Evolutionary conservation across 352 stramenopile species (phyloP).

Genomic region (Phytophthora fragariaefolia): DNA sequence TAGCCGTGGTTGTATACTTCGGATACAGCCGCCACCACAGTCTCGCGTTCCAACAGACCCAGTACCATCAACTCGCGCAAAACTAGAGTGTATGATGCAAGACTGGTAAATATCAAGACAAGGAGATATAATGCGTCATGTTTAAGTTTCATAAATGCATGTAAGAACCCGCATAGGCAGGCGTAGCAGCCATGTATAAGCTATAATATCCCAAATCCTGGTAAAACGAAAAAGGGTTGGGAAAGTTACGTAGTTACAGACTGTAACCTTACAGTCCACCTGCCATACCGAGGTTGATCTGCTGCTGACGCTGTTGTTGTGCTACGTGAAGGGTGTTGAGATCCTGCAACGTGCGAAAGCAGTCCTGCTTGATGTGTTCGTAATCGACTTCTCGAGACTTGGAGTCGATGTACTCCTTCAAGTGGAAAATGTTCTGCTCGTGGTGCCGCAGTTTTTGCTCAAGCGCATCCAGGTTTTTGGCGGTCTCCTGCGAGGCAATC

Average conservation of each 20-base stretch:
- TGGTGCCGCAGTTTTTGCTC: slow-evolving; percentile 92
- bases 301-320: slow-evolving; percentile 46
- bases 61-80: slow-evolving; percentile 58
- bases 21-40: slow-evolving; percentile 77
- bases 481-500: slow-evolving; percentile 75
- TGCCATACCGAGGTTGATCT: slow-evolving; percentile 29
- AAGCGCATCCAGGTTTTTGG: slow-evolving; percentile 81
- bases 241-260: slow-evolving; percentile 10
- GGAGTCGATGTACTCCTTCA: slow-evolving; percentile 90
- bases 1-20: slow-evolving; percentile 75
- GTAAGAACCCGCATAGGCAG: slow-evolving; percentile 2
- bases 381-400: slow-evolving; percentile 92
- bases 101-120: not conserved
- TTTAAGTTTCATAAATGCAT: slow-evolving; percentile 1
- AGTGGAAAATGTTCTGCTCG: slow-evolving; percentile 93
- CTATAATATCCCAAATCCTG: slow-evolving; percentile 16
- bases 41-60: slow-evolving; percentile 70
- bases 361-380: slow-evolving; percentile 86
- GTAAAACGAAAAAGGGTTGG: not conserved
- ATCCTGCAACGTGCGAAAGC: slow-evolving; percentile 72
- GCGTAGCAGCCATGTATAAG: slow-evolving; percentile 17
- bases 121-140: slow-evolving; percentile 1
- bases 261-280: no score
- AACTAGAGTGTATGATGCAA: slow-evolving; percentile 21
- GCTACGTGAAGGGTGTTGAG: slow-evolving; percentile 79